These are phyloP conservation scores for Colletotrichum lindemuthianum DNA, from an alignment of 2,329 filamentous ascomycete species.

Conservation along the genomic window DNA sequence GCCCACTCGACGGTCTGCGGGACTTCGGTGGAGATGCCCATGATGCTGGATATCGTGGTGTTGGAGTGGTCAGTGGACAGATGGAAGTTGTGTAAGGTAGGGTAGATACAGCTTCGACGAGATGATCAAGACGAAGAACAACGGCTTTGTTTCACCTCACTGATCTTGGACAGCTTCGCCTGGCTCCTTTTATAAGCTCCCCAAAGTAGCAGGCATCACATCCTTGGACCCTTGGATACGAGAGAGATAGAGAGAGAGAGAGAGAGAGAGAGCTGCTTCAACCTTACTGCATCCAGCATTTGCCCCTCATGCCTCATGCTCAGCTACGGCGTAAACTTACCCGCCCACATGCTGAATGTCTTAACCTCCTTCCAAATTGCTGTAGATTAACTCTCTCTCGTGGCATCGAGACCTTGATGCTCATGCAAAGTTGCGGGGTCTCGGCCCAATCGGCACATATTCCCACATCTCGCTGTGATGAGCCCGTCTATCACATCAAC, in stretches of 20 bases:
- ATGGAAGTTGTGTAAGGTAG: neutral
- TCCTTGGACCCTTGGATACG: conserved; percentile 13
- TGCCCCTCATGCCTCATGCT: conserved; percentile 18
- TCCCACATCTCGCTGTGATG: conserved; percentile 22
- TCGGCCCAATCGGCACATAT: conserved; percentile 34
- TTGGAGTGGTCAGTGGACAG: neutral
- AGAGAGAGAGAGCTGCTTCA: too few relatives aligned
- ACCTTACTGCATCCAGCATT: neutral
- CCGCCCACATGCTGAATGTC: conserved; percentile 14
- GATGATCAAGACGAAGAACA: neutral
- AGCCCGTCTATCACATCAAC: neutral
- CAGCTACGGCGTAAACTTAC: conserved; percentile 11
- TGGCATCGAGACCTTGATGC: conserved; percentile 16
- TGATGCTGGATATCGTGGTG: conserved; percentile 5
- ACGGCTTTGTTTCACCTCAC: too few relatives aligned
- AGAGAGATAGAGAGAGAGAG: neutral
- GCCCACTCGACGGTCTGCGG: conserved; percentile 60
- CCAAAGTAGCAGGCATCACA: too few relatives aligned
- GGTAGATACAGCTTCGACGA: neutral
- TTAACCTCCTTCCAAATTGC: conserved; percentile 34
- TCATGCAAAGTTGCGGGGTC: conserved; percentile 32
- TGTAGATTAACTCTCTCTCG: conserved; percentile 16
- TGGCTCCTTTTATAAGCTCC: conserved; percentile 30
- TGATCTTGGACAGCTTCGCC: neutral
- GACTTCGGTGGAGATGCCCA: conserved; percentile 34